phyloP scores from a whole-genome alignment of 2,329 filamentous ascomycete species.

The Neofusicoccum ribis region DNA sequence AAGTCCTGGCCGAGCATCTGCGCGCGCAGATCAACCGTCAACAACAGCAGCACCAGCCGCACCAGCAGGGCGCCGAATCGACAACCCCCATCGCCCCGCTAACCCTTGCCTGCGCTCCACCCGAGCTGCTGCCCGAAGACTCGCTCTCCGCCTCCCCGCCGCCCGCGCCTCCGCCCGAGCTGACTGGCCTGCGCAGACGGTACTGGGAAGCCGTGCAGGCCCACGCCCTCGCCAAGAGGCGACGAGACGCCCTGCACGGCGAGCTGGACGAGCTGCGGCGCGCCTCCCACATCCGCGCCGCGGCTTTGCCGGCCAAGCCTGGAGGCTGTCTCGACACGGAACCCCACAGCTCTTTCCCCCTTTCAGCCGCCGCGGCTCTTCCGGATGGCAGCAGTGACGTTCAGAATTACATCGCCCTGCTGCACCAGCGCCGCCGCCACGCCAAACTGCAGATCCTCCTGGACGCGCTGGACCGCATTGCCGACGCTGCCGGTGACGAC shows the following conservation, averaged over 20 bases:
- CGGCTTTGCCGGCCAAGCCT: not conserved
- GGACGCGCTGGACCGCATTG: slow-evolving; percentile 42
- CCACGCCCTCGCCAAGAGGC: slow-evolving; percentile 42
- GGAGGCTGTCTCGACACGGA: not conserved
- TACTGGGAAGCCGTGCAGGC: slow-evolving; percentile 50
- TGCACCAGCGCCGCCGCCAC: slow-evolving; percentile 48
- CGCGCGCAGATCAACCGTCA: slow-evolving; percentile 27
- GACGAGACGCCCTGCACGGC: slow-evolving; percentile 36
- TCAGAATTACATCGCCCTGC: slow-evolving; percentile 43
- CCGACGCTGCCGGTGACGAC: slow-evolving; percentile 23
- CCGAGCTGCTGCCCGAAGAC: slow-evolving; percentile 23
- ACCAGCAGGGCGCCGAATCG: not conserved
- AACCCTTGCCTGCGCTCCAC: slow-evolving; percentile 33
- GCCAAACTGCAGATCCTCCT: slow-evolving; percentile 50
- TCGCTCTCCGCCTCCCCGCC: not conserved
- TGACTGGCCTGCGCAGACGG: slow-evolving; percentile 44
- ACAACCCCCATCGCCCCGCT: slow-evolving; percentile 31
- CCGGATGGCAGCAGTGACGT: not conserved
- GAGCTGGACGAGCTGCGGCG: slow-evolving; percentile 34
- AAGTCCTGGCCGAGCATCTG: slow-evolving; percentile 34
- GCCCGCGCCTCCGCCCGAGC: slow-evolving; percentile 28
- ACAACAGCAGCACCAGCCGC: not conserved
- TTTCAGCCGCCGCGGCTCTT: not conserved
- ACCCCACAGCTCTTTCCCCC: not conserved
- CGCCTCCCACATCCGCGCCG: slow-evolving; percentile 24